Evolutionary conservation across 164 flowering plant genomes (phyloP).

Genomic region (Warburgia ugandensis): DNA sequence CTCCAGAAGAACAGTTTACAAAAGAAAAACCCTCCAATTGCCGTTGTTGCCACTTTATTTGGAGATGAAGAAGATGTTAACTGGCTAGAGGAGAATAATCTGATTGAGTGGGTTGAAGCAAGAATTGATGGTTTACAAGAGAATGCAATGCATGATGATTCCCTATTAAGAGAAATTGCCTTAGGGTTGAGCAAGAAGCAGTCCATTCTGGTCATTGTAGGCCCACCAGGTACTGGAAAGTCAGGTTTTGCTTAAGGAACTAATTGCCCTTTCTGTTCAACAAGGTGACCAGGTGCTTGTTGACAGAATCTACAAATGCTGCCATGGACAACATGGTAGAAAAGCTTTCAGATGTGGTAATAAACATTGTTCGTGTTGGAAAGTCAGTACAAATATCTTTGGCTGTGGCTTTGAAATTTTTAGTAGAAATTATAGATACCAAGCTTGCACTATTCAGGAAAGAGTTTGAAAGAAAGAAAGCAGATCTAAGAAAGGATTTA

Average conservation of each 20-base stretch:
- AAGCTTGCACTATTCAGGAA: slow-evolving; percentile 44
- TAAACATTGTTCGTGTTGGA: slow-evolving; percentile 79
- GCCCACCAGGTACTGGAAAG: slow-evolving; percentile 97
- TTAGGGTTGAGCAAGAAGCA: slow-evolving; percentile 73
- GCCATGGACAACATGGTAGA: slow-evolving; percentile 95
- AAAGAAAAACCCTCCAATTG: slow-evolving; percentile 71
- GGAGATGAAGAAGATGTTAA: slow-evolving; percentile 66
- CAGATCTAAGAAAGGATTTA: slow-evolving; percentile 70
- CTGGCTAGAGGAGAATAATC: slow-evolving; percentile 50
- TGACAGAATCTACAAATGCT: slow-evolving; percentile 94
- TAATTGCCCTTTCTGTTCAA: slow-evolving; percentile 56
- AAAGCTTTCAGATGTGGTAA: slow-evolving; percentile 51
- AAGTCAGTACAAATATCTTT: slow-evolving; percentile 83
- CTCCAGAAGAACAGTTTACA: slow-evolving; percentile 86
- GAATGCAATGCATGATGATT: slow-evolving; percentile 38
- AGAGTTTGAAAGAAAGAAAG: slow-evolving; percentile 75
- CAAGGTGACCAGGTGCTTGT: slow-evolving; percentile 89
- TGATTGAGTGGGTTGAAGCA: slow-evolving; percentile 54
- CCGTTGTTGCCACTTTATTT: slow-evolving; percentile 67
- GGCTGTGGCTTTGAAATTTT: slow-evolving; percentile 69
- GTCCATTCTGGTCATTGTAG: slow-evolving; percentile 63
- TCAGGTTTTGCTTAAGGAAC: slow-evolving; percentile 67
- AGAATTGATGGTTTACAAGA: slow-evolving; percentile 27
- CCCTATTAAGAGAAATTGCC: slow-evolving; percentile 64
- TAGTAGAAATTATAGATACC: slow-evolving; percentile 59